These are phyloP conservation scores for Rhododendron ferrugineum DNA, from an alignment of 148 eudicot genomes.

Conservation along the genomic window DNA sequence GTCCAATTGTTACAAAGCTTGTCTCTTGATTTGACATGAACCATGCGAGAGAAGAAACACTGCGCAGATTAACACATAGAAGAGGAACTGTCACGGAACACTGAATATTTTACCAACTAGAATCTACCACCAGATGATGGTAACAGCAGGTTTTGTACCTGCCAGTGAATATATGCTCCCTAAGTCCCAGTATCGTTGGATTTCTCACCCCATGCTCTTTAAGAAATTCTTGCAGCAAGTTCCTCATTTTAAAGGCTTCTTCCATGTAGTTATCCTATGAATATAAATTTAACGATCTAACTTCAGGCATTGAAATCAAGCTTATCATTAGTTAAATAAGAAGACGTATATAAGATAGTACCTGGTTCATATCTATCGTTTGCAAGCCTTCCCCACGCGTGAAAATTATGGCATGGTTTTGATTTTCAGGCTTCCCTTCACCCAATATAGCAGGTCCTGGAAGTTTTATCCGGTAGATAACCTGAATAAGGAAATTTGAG, in stretches of 20 bases:
- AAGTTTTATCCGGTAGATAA: constrained; percentile 61
- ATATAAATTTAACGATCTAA: constrained; percentile 3
- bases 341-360: constrained; percentile 9
- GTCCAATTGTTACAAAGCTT: constrained; percentile 73
- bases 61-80: constrained; percentile 16
- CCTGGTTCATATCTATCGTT: constrained; percentile 84
- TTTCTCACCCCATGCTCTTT: constrained; percentile 46
- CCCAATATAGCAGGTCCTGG: constrained; percentile 66
- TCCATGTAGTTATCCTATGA: constrained; percentile 71
- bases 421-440: constrained; percentile 74
- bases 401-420: constrained; percentile 67
- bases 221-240: constrained; percentile 60
- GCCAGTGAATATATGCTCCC: constrained; percentile 77
- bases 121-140: background rate
- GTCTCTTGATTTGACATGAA: constrained; percentile 70
- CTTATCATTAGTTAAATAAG: background rate
- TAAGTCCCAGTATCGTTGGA: constrained; percentile 64
- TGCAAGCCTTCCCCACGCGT: constrained; percentile 76
- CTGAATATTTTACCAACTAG: background rate
- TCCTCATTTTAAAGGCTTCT: constrained; percentile 75
- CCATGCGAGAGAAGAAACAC: constrained; percentile 78
- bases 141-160: constrained; percentile 29
- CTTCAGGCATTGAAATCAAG: background rate
- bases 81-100: background rate
- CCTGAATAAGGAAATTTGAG: constrained; percentile 24